These are phyloP conservation scores for Tetracladium marchalianum DNA, from an alignment of 495 filamentous ascomycete species.

Conservation along the genomic window DNA sequence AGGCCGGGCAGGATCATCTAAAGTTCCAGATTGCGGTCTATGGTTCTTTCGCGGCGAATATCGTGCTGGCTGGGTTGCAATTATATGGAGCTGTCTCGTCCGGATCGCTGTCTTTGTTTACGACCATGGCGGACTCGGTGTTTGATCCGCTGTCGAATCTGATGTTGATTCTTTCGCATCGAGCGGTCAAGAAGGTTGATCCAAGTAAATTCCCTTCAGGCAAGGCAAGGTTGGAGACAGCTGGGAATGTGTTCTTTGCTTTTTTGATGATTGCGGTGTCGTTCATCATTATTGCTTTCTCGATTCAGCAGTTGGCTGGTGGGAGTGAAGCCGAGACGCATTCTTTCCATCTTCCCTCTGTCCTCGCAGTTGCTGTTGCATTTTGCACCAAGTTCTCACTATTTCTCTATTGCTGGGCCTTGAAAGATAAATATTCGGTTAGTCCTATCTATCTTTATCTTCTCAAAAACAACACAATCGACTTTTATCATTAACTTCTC, in stretches of 20 bases:
- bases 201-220: conserved; percentile 84
- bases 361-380: conserved; percentile 79
- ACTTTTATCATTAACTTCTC: not conserved
- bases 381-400: conserved; percentile 75
- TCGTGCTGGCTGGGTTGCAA: conserved; percentile 69
- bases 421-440: conserved; percentile 70
- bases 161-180: conserved; percentile 77
- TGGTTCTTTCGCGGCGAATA: conserved; percentile 81
- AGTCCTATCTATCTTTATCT: too few relatives aligned
- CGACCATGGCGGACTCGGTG: conserved; percentile 93
- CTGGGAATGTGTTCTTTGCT: conserved; percentile 94
- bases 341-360: conserved; percentile 70
- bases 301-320: conserved; percentile 53
- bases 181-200: conserved; percentile 82
- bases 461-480: too few relatives aligned
- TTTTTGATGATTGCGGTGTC: conserved; percentile 93
- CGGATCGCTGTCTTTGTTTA: conserved; percentile 86
- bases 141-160: conserved; percentile 93
- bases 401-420: conserved; percentile 86
- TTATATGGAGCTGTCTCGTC: conserved; percentile 83
- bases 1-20: conserved; percentile 69
- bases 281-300: conserved; percentile 82
- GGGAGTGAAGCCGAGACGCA: conserved; percentile 31
- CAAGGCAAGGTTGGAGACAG: conserved; percentile 91
- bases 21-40: conserved; percentile 84